Conservation (phyloP, 441 rosid genomes). For the Isatis lusitanica region DNA sequence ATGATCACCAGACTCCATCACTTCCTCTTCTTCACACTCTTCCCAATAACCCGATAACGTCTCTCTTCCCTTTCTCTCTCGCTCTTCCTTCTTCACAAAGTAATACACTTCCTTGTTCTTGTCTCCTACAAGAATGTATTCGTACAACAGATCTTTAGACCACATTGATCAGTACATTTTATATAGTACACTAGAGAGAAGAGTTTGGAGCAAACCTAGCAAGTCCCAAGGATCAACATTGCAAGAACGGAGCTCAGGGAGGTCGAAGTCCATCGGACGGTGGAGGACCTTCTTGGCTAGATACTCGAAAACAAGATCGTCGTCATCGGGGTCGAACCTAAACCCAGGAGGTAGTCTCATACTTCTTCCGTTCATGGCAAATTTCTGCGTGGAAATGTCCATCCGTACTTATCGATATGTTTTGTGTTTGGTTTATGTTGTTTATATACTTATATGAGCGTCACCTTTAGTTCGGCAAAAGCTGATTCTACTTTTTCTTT, state of each 20-base stretch:
- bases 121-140: constrained; percentile 26
- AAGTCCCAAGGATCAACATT: constrained; percentile 44
- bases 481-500: constrained; percentile 30
- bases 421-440: constrained; percentile 30
- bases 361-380: constrained; percentile 39
- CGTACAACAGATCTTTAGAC: constrained; percentile 3
- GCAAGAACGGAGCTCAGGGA: constrained; percentile 38
- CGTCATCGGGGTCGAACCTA: constrained; percentile 35
- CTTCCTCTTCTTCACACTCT: constrained; percentile 28
- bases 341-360: constrained; percentile 41
- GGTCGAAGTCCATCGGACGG: constrained; percentile 38
- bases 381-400: constrained; percentile 40
- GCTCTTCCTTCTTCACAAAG: constrained; percentile 39
- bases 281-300: constrained; percentile 35
- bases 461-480: constrained; percentile 34
- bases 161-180: constrained; percentile 2
- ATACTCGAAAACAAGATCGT: constrained; percentile 41
- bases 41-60: constrained; percentile 30
- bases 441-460: constrained; percentile 21
- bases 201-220: constrained; percentile 29
- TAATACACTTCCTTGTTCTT: constrained; percentile 40
- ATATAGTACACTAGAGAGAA: background rate
- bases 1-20: constrained; percentile 25
- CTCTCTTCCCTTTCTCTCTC: constrained; percentile 35
- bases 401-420: constrained; percentile 17